These are phyloP conservation scores for Kodamaea kakaduensis DNA, from an alignment of 805 yeast species.

Conservation along the genomic window DNA sequence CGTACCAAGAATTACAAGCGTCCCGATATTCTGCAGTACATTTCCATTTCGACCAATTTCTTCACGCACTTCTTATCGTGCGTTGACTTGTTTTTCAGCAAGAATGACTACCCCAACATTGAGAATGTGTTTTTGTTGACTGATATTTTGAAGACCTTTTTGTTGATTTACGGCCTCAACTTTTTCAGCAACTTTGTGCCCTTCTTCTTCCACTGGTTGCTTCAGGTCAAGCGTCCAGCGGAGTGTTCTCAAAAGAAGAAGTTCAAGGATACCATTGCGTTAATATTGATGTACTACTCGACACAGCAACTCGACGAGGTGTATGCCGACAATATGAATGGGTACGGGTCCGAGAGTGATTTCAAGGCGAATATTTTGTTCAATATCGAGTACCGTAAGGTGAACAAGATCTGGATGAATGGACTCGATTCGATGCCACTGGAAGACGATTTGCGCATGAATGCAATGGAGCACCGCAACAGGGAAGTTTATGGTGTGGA, in stretches of 20 bases:
- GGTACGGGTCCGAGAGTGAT: constrained; percentile 19
- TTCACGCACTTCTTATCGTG: constrained; percentile 35
- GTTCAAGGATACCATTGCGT: constrained; percentile 32
- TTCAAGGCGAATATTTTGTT: constrained; percentile 17
- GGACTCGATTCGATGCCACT: constrained; percentile 18
- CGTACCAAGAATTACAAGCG: constrained; percentile 17
- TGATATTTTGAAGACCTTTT: constrained; percentile 18
- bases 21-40: constrained; percentile 43
- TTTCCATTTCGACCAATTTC: constrained; percentile 39
- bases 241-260: constrained; percentile 13
- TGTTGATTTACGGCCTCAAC: constrained; percentile 43
- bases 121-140: constrained; percentile 22
- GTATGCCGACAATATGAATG: constrained; percentile 22
- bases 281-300: constrained; percentile 23
- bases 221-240: constrained; percentile 14
- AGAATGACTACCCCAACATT: constrained; percentile 19
- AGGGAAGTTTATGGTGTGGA: constrained; percentile 5
- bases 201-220: constrained; percentile 43
- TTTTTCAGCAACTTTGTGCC: constrained; percentile 44
- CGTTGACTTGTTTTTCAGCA: constrained; percentile 30
- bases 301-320: constrained; percentile 26
- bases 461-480: constrained; percentile 1
- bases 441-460: constrained; percentile 7
- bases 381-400: constrained; percentile 26
- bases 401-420: constrained; percentile 25